phyloP scores from a whole-genome alignment of 169 alveolate genomes.

The Cyclospora cayetanensis region DNA sequence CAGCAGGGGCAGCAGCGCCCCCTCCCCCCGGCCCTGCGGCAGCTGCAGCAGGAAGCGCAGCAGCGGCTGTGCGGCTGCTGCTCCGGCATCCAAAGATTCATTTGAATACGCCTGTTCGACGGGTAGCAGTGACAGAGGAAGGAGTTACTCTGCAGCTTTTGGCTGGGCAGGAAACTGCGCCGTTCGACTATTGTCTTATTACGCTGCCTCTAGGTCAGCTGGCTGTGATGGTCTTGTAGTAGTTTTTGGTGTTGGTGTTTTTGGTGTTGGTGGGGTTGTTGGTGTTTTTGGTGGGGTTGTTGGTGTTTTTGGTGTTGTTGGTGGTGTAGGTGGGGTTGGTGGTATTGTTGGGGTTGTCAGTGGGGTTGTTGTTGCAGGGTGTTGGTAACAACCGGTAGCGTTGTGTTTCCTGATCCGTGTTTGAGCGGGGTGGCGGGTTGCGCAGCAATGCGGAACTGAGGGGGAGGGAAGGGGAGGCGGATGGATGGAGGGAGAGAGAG shows the following conservation, averaged over 20 bases:
- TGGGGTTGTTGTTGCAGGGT: not conserved
- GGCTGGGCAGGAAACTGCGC: not conserved
- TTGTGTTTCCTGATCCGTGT: not conserved
- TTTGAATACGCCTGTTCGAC: not conserved
- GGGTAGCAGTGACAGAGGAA: not conserved
- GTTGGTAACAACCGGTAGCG: not conserved
- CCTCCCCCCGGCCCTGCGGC: slow-evolving; percentile 18
- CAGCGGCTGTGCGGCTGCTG: not conserved
- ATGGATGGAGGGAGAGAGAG: too few species aligned
- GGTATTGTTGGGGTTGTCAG: not conserved
- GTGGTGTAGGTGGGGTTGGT: not conserved
- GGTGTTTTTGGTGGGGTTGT: not conserved
- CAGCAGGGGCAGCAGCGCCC: slow-evolving; percentile 42
- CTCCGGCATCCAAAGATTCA: not conserved
- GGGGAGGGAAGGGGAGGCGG: too few species aligned
- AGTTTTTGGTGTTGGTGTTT: not conserved
- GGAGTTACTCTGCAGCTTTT: slow-evolving; percentile 32
- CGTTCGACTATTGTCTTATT: slow-evolving; percentile 41
- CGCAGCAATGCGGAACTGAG: too few species aligned
- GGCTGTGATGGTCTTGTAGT: not conserved
- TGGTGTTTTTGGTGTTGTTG: not conserved
- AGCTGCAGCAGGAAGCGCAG: slow-evolving; percentile 22
- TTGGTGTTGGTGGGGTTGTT: not conserved
- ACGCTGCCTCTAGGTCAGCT: slow-evolving; percentile 56
- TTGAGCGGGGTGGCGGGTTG: too few species aligned